A percentile compares a stretch with the other conserved stretches of the same genome.
These are phyloP conservation scores for Tricholoma furcatifolium DNA, from an alignment of 768 basidiomycete species.

Conservation along the genomic window DNA sequence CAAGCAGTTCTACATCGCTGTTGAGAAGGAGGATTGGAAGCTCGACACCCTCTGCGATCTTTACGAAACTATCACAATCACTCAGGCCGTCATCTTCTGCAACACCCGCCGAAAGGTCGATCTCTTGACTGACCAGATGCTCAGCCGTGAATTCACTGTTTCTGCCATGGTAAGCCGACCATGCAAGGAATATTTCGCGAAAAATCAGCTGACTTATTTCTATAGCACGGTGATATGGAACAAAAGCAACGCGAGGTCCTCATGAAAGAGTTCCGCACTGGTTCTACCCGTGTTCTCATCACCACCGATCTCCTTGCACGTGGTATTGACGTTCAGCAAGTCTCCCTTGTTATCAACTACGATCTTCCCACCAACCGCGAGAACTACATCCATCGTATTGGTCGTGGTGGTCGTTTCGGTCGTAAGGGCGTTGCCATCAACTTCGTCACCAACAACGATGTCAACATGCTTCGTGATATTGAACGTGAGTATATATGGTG, in stretches of 20 bases:
- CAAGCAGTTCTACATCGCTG: slow-evolving; percentile 98
- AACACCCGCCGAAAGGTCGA: slow-evolving; percentile 99
- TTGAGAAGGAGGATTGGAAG: slow-evolving; percentile 99
- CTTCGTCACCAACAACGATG: slow-evolving; percentile 96
- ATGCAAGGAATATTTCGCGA: neutral
- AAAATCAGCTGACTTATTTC: slow-evolving; percentile 16
- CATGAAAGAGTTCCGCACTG: slow-evolving; percentile 99
- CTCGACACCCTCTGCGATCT: slow-evolving; percentile 98
- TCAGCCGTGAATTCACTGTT: slow-evolving; percentile 93
- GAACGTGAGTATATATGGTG: slow-evolving; percentile 68
- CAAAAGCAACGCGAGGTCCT: slow-evolving; percentile 94
- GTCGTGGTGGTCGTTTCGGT: slow-evolving; percentile 96
- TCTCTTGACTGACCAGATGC: slow-evolving; percentile 98
- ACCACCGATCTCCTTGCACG: slow-evolving; percentile 97
- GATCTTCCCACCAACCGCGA: slow-evolving; percentile 92
- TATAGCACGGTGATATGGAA: slow-evolving; percentile 97
- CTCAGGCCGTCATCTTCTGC: slow-evolving; percentile 99
- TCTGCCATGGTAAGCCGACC: slow-evolving; percentile 81
- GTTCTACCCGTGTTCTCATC: slow-evolving; percentile 96
- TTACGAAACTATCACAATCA: slow-evolving; percentile 98
- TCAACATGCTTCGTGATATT: slow-evolving; percentile 89
- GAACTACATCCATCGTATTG: slow-evolving; percentile 99
- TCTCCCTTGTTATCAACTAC: slow-evolving; percentile 94
- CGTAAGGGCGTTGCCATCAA: slow-evolving; percentile 98
- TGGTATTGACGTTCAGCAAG: slow-evolving; percentile 98